Percentiles rank a stretch among this genome's conserved stretches.
phyloP scores from a whole-genome alignment of 345 rosid genomes.

The Aurinia saxatilis region DNA sequence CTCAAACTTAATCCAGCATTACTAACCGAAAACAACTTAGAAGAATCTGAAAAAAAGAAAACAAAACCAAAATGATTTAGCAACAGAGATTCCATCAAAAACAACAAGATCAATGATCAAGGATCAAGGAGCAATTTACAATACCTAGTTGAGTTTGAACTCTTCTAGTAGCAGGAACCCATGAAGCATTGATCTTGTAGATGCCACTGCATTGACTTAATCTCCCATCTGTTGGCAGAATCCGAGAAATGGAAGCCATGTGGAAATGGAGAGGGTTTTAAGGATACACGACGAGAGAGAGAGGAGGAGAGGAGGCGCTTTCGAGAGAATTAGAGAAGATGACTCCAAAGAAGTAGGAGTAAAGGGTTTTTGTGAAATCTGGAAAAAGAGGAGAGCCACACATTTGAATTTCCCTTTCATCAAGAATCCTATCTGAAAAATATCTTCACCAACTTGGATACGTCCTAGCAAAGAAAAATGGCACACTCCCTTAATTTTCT shows the following conservation, averaged over 20 bases:
- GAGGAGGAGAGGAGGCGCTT: not conserved
- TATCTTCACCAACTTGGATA: not conserved
- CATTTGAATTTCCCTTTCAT: not conserved
- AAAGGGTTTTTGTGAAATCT: slow-evolving; percentile 16
- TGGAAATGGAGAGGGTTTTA: slow-evolving; percentile 1
- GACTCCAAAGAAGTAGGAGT: slow-evolving; percentile 16
- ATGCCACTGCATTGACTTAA: slow-evolving; percentile 27
- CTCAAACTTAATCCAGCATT: slow-evolving; percentile 31
- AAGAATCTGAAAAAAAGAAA: slow-evolving; percentile 40
- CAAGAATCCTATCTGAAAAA: slow-evolving; percentile 17
- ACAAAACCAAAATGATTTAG: not conserved
- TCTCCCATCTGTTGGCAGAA: slow-evolving; percentile 42
- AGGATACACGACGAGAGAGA: too few relatives aligned
- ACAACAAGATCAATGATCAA: too few relatives aligned
- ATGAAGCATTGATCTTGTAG: slow-evolving; percentile 17
- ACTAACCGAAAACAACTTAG: slow-evolving; percentile 26
- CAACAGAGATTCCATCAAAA: not conserved
- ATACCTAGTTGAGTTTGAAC: slow-evolving; percentile 45
- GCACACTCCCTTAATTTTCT: too few relatives aligned
- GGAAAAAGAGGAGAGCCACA: slow-evolving; percentile 19
- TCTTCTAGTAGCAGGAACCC: slow-evolving; percentile 24
- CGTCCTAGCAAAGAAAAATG: too few relatives aligned
- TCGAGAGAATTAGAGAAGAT: not conserved
- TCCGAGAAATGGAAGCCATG: slow-evolving; percentile 72
- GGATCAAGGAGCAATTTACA: slow-evolving; percentile 4